Evolutionary conservation across 2,329 filamentous ascomycete genomes (phyloP), one percentile per base, ranked within the genome.

Genomic region (Fusarium sp.): DNA sequence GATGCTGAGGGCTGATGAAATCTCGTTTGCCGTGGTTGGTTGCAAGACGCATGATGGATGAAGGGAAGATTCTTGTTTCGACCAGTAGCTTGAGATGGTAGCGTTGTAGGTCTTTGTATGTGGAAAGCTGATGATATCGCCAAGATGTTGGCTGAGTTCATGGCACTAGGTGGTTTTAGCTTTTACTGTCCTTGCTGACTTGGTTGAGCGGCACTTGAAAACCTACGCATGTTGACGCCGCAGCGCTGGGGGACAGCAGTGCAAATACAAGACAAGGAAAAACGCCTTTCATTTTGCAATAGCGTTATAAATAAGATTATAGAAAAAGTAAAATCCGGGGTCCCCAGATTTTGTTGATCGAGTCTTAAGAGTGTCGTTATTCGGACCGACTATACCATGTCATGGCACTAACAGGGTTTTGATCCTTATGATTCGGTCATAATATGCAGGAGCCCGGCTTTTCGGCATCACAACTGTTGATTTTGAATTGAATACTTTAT

Each of bases 321-420:
- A 31, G 10, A 10, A 14, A 31, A 37, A 37, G 10, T 7, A 18
- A 36, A 47, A 54, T n/a, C 41, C 15, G 41, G 50, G 31, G 31
- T 21, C 50, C 50, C 50, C 41, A 1, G 31, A 48, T 35, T 37
- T 37, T 53, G 6, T 9, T 15, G 1, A 17, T 6, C 15, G 10
- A 27, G n/a, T 13, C 21, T 47, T 53, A 53, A 27, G 0, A 11
- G 4, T 47, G 2, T 2, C 29, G 1, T n/a, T 29, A 48, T 53
- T 54, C 50, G 50, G 50, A 13, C 50, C 50, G 50, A 54, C n/a
- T 48, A 20, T 6, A 11, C 17, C n/a, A 21, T 14, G 25, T 15
- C 15, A 37, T 54, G 23, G 8, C 23, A 48, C 41, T 54, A 53
- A 2, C 11, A 23, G 18, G 39, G 9, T 45, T 47, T 47, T 6